phyloP scores from a whole-genome alignment of 352 stramenopile genomes.

The Phytopythium kandeliae region DNA sequence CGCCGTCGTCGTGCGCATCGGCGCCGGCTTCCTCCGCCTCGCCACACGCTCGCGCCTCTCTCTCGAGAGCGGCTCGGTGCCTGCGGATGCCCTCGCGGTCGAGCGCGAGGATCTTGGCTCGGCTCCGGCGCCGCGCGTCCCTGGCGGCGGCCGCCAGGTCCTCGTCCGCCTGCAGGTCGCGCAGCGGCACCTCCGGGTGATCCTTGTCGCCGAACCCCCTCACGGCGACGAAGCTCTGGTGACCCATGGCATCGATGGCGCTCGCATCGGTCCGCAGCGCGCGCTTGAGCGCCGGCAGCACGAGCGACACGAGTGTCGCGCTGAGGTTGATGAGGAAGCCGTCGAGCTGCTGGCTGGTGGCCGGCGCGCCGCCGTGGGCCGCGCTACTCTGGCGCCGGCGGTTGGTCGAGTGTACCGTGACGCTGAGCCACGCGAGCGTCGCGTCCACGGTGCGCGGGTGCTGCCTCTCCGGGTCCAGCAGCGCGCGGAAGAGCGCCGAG shows the following conservation, averaged over 20 bases:
- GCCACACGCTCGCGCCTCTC: neutral
- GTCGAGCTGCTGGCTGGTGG: slow-evolving; percentile 34
- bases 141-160: neutral
- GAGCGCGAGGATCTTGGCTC: slow-evolving; percentile 10
- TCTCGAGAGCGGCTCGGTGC: neutral
- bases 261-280: slow-evolving; percentile 5
- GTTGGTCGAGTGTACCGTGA: slow-evolving; percentile 37
- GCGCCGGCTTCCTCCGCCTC: neutral
- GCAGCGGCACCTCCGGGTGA: slow-evolving; percentile 5
- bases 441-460: slow-evolving; percentile 46
- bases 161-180: neutral
- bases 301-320: slow-evolving; percentile 11
- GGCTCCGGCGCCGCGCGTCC: slow-evolving; percentile 10
- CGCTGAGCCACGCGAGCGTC: slow-evolving; percentile 24
- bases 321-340: slow-evolving; percentile 47
- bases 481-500: slow-evolving; percentile 19
- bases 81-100: slow-evolving; percentile 19
- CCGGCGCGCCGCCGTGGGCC: slow-evolving; percentile 5
- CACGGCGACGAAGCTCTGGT: slow-evolving; percentile 19
- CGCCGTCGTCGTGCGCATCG: neutral
- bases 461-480: slow-evolving; percentile 31
- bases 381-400: slow-evolving; percentile 30
- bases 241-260: slow-evolving; percentile 5
- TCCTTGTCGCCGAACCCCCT: slow-evolving; percentile 20
- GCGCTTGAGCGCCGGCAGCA: slow-evolving; percentile 13